Evolutionary conservation across 805 yeast genomes (phyloP), one percentile per base, ranked within the genome.

Genomic region (Cyberlindnera xylosilytica): DNA sequence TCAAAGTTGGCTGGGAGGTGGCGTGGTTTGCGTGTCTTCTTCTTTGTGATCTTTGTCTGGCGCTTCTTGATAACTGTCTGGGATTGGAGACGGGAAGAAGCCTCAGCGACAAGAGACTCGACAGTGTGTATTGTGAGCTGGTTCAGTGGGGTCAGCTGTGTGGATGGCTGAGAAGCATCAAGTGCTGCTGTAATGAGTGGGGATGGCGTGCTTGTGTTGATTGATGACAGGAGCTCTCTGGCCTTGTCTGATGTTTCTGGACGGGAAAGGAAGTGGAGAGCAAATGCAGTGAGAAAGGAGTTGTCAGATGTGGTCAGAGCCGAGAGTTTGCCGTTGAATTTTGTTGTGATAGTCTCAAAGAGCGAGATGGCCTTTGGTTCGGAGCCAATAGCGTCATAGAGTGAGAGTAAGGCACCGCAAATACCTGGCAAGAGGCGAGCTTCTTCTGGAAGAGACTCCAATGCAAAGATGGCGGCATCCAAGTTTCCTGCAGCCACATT

Each of bases 321-420:
- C 13, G 23, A 5, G 11, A 12, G 9, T 22, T 42, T 28, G 20
- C 13, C 16, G n/a, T 19, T 18, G 16, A 19, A 39, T 12, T 18
- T 10, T 6, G 34, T 4, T 2, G 38, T 35, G 1, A 44, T 43
- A 1, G 30, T 19, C 6, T 50, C 38, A 35, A 74, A 60, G 16
- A 73, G 52, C 2, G 54, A 55, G 2, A 47, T 40, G 19, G 65
- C 65, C 36, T 64, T 57, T 34, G 57, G 56, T 22, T 57, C 57
- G 35, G 73, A 64, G 33, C 74, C 71, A 34, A 70, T 58, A 11
- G 58, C 46, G 47, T 76, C 82, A 56, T 74, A 78, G 6, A 81
- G 54, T 12, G 76, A 65, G 9, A 74, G 64, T 22, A 80, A 60
- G 5, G 73, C 61, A 20, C 79, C 76, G 30, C 74, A 65, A 34